Evolutionary conservation across 2,329 filamentous ascomycete species (phyloP).

Genomic region (Mycocentrospora acerina): DNA sequence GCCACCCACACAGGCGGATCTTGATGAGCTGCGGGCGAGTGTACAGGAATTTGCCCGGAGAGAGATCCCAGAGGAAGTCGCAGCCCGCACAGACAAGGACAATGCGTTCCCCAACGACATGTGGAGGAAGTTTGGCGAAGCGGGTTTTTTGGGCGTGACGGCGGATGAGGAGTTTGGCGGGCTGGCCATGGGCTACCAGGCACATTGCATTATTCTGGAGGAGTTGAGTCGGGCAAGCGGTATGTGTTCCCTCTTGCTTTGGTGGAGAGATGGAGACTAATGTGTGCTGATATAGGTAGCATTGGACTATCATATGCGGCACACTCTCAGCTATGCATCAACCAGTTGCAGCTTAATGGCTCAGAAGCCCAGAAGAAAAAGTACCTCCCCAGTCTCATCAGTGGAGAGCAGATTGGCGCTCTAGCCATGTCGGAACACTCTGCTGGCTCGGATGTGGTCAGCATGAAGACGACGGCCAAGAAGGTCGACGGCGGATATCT

Average conservation of each 20-base stretch:
- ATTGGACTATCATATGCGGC: conserved; percentile 92
- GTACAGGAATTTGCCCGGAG: conserved; percentile 86
- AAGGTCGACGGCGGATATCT: conserved; percentile 81
- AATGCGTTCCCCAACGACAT: conserved; percentile 89
- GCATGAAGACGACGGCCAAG: conserved; percentile 86
- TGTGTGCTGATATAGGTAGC: conserved; percentile 46
- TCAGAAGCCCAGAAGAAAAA: conserved; percentile 73
- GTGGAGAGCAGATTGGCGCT: conserved; percentile 79
- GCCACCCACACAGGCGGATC: conserved; percentile 69
- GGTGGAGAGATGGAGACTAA: background rate
- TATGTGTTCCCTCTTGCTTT: conserved; percentile 14
- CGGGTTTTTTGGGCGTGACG: conserved; percentile 88
- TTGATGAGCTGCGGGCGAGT: conserved; percentile 77
- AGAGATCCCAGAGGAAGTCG: conserved; percentile 82
- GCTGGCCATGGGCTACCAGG: conserved; percentile 90
- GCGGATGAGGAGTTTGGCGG: conserved; percentile 91
- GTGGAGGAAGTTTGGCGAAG: conserved; percentile 92
- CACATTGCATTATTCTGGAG: conserved; percentile 93
- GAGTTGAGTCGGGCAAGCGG: conserved; percentile 86
- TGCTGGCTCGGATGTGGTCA: conserved; percentile 89
- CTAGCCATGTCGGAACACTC: conserved; percentile 94
- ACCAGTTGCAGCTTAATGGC: conserved; percentile 92
- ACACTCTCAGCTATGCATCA: conserved; percentile 94
- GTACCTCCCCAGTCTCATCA: conserved; percentile 78
- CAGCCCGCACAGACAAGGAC: conserved; percentile 75